A percentile compares a stretch with the other conserved stretches of the same genome.
Conservation (phyloP, 805 yeast species). For the Blastobotrys terrestris region DNA sequence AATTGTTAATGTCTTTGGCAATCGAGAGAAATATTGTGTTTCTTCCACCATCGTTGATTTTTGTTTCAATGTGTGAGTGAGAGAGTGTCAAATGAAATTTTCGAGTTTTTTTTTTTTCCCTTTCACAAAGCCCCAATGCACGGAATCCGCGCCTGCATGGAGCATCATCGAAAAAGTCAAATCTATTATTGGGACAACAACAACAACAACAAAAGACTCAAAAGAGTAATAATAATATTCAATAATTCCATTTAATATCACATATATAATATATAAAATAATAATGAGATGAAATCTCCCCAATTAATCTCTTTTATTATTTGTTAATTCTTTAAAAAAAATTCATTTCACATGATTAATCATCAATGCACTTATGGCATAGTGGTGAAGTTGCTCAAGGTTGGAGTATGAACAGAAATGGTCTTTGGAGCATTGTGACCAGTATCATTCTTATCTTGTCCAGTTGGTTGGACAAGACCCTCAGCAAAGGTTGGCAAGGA, state of each 20-base stretch:
- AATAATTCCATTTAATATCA: neutral
- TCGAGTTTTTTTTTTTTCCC: too few relatives aligned
- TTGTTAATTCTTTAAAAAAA: neutral
- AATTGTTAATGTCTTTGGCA: conserved; percentile 17
- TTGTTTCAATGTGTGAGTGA: neutral
- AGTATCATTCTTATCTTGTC: conserved; percentile 76
- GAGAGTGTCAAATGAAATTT: neutral
- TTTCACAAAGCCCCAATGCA: neutral
- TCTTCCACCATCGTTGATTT: neutral
- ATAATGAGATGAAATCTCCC: neutral
- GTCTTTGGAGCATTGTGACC: conserved; percentile 28
- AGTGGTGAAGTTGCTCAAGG: conserved; percentile 27
- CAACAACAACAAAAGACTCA: too few relatives aligned
- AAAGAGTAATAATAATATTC: too few relatives aligned
- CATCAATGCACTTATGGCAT: conserved; percentile 13
- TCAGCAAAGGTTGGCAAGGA: conserved; percentile 32
- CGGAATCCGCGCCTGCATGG: too few relatives aligned
- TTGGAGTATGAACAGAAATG: conserved; percentile 47
- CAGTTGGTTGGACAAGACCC: conserved; percentile 89
- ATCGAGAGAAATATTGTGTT: conserved; percentile 7
- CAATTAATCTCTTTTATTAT: neutral
- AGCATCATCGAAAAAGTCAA: too few relatives aligned
- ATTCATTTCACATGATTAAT: neutral
- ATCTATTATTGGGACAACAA: too few relatives aligned
- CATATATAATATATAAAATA: neutral